A percentile compares a stretch with the other conserved stretches of the same genome.
phyloP scores from a whole-genome alignment of 73 alveolate species.

The Stentor roeselii region DNA sequence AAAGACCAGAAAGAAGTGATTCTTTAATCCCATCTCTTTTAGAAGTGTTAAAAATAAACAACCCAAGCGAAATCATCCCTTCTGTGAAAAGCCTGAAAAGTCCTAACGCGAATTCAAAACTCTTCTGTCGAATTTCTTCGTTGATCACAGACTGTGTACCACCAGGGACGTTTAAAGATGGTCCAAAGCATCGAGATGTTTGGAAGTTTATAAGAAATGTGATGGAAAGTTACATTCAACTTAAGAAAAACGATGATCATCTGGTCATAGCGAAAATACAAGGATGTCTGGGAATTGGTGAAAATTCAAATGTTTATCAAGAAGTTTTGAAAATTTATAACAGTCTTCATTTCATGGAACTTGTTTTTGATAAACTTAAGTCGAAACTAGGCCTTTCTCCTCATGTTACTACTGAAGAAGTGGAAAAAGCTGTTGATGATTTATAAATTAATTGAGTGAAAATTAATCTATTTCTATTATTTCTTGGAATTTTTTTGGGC shows the following conservation, averaged over 20 bases:
- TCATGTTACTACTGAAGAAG: neutral
- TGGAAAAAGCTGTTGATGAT: neutral
- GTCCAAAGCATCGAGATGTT: neutral
- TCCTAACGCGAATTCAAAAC: neutral
- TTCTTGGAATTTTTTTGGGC: no score
- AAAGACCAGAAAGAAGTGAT: neutral
- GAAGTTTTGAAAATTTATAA: neutral
- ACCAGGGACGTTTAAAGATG: conserved; percentile 1
- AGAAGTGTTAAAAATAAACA: neutral
- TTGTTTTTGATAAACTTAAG: neutral
- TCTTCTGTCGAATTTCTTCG: neutral
- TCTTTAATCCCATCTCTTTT: neutral
- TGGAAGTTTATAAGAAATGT: neutral
- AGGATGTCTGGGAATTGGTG: neutral
- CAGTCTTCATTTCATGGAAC: neutral
- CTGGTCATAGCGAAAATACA: neutral
- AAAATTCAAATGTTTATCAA: neutral
- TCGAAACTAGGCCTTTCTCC: conserved; percentile 5
- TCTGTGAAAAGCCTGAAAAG: neutral
- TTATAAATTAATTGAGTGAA: no score
- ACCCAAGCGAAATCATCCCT: neutral
- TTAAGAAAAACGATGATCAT: neutral
- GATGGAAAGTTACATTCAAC: neutral
- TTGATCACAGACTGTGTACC: neutral
- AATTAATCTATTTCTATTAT: no score